phyloP scores from a whole-genome alignment of 148 eudicot species.

The Vaccinium myrtillus region DNA sequence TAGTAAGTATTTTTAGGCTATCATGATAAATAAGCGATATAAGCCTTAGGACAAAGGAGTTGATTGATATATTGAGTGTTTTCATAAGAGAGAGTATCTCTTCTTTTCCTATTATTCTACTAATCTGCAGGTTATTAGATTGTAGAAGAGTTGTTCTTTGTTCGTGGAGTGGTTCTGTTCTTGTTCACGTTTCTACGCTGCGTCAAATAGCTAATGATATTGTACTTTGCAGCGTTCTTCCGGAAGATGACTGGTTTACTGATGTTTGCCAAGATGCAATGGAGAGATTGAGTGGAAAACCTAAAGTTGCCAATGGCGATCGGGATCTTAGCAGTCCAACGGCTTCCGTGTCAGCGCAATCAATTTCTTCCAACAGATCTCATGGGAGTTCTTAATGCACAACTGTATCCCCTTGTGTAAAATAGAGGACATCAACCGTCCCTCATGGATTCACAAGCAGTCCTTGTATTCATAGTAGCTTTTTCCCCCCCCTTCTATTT shows the following conservation, averaged over 20 bases:
- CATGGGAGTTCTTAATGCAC: slow-evolving; percentile 5
- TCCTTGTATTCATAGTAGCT: background rate
- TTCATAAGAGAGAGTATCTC: too few relatives aligned
- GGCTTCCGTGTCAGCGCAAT: slow-evolving; percentile 43
- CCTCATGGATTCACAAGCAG: background rate
- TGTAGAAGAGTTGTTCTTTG: too few relatives aligned
- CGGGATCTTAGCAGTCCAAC: slow-evolving; percentile 57
- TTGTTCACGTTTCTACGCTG: too few relatives aligned
- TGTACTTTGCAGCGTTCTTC: slow-evolving; percentile 52
- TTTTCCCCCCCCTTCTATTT: background rate
- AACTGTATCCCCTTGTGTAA: background rate
- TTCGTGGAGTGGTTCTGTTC: too few relatives aligned
- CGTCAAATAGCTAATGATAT: background rate
- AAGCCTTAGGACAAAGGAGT: too few relatives aligned
- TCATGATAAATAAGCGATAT: too few relatives aligned
- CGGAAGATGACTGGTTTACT: slow-evolving; percentile 95
- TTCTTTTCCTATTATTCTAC: too few relatives aligned
- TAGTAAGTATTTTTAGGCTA: too few relatives aligned
- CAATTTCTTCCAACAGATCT: slow-evolving; percentile 15
- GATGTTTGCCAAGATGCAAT: slow-evolving; percentile 40
- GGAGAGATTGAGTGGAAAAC: slow-evolving; percentile 67
- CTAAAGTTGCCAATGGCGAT: slow-evolving; percentile 39
- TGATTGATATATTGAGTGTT: too few relatives aligned
- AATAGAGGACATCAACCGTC: background rate
- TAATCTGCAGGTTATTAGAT: too few relatives aligned